Percentiles rank a stretch among this genome's conserved stretches.
Evolutionary conservation across 1,284 basidiomycete genomes (phyloP).

Genomic region (Trametes sp.): DNA sequence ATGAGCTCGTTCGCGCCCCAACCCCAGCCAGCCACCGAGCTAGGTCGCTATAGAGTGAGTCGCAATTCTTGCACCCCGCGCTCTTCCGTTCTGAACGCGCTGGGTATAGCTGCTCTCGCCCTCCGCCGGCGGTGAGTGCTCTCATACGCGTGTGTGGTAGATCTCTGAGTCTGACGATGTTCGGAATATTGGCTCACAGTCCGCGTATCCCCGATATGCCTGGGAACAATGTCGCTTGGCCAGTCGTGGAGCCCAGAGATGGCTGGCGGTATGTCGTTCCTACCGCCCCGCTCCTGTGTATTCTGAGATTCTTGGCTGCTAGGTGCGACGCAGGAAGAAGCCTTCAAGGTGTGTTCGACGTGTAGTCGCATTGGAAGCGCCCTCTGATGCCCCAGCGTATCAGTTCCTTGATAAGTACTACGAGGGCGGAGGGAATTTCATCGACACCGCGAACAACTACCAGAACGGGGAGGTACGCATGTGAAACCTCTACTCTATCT

Average conservation of each 20-base stretch:
- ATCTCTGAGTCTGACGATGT: background rate
- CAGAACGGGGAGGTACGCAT: conserved; percentile 37
- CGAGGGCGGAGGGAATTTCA: conserved; percentile 44
- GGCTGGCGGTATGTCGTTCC: conserved; percentile 10
- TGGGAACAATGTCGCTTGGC: conserved; percentile 25
- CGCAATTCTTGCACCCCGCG: background rate
- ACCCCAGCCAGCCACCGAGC: conserved; percentile 13
- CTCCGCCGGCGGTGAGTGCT: conserved; percentile 15
- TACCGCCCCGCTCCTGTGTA: background rate
- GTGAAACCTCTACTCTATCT: background rate
- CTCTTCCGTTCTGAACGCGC: background rate
- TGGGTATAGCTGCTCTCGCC: conserved; percentile 14
- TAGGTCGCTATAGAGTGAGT: conserved; percentile 20
- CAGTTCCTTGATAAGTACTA: conserved; percentile 45
- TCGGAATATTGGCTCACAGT: background rate
- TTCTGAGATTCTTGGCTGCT: background rate
- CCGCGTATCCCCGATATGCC: conserved; percentile 25
- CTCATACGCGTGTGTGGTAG: too few species aligned
- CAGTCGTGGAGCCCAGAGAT: conserved; percentile 16
- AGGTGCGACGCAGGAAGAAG: conserved; percentile 13
- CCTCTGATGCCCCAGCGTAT: background rate
- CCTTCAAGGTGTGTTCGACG: conserved; percentile 12
- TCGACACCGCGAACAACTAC: conserved; percentile 44
- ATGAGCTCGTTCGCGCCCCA: conserved; percentile 9
- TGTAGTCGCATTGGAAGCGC: background rate